phyloP scores from a whole-genome alignment of 2,329 filamentous ascomycete species.

The Fusarium penzigii region DNA sequence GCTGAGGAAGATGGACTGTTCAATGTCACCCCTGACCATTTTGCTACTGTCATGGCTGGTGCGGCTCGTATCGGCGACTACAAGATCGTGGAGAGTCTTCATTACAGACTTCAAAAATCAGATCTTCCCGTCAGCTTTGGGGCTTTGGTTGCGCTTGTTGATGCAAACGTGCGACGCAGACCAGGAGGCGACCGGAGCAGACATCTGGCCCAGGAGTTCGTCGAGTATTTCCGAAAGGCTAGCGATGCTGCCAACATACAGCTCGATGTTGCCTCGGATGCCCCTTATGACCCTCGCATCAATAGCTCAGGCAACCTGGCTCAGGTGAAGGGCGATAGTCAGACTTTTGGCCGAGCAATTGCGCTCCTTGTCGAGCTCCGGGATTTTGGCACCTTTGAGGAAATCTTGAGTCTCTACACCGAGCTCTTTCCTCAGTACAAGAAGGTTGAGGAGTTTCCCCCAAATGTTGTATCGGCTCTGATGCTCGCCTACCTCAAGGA shows the following conservation, averaged over 20 bases:
- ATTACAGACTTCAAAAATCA: conserved; percentile 44
- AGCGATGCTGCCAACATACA: conserved; percentile 9
- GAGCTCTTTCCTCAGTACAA: conserved; percentile 39
- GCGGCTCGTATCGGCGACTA: conserved; percentile 49
- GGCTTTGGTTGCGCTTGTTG: conserved; percentile 44
- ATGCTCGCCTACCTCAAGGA: conserved; percentile 67
- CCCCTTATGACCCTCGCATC: background rate
- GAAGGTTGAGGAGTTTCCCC: conserved; percentile 43
- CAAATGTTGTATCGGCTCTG: conserved; percentile 61
- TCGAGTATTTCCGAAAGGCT: conserved; percentile 30
- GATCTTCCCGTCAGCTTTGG: conserved; percentile 45
- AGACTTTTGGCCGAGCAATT: conserved; percentile 35
- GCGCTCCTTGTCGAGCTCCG: conserved; percentile 37
- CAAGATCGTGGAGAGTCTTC: conserved; percentile 42
- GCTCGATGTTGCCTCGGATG: background rate
- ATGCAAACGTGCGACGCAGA: conserved; percentile 31
- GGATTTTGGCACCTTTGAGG: conserved; percentile 55
- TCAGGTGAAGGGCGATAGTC: conserved; percentile 29
- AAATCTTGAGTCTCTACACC: conserved; percentile 58
- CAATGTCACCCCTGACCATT: conserved; percentile 49
- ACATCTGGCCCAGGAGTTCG: conserved; percentile 30
- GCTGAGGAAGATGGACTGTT: conserved; percentile 48
- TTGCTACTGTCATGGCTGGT: conserved; percentile 53
- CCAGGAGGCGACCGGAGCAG: conserved; percentile 26
- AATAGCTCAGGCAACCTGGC: conserved; percentile 18